Percentiles rank a stretch among this genome's conserved stretches.
Conservation (phyloP, 441 rosid species). For the Populus hybrid region DNA sequence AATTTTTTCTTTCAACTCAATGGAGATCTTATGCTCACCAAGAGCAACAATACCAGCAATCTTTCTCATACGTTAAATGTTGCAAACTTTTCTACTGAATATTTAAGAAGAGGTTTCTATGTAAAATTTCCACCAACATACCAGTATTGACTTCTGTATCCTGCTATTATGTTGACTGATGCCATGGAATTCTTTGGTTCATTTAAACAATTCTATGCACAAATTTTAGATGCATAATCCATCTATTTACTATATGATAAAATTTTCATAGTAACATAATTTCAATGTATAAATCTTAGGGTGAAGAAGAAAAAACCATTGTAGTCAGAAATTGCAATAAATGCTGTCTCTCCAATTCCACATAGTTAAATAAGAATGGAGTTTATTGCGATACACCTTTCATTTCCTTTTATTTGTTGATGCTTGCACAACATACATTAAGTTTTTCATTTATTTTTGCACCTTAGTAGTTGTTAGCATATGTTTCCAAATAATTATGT, state of each 20-base stretch:
- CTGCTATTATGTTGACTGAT: not conserved
- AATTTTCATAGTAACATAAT: too few relatives aligned
- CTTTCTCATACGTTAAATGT: not conserved
- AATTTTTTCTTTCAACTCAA: not conserved
- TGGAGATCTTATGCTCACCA: not conserved
- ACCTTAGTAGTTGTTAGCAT: not conserved
- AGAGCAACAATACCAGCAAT: not conserved
- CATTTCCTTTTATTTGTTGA: not conserved
- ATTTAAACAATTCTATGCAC: not conserved
- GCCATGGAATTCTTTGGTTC: not conserved
- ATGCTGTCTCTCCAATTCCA: not conserved
- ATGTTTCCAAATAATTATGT: not conserved
- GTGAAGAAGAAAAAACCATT: not conserved
- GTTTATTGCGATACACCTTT: not conserved
- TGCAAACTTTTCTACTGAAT: too few relatives aligned
- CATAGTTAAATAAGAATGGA: not conserved
- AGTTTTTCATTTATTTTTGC: not conserved
- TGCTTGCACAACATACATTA: not conserved
- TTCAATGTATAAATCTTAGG: not conserved
- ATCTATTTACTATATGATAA: not conserved
- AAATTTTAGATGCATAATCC: not conserved
- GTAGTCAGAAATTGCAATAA: not conserved
- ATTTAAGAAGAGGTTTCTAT: not conserved
- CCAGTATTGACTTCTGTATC: not conserved
- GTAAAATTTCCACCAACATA: not conserved